Evolutionary conservation across 805 yeast genomes (phyloP).

Genomic region (Myxozyma kluyveri): DNA sequence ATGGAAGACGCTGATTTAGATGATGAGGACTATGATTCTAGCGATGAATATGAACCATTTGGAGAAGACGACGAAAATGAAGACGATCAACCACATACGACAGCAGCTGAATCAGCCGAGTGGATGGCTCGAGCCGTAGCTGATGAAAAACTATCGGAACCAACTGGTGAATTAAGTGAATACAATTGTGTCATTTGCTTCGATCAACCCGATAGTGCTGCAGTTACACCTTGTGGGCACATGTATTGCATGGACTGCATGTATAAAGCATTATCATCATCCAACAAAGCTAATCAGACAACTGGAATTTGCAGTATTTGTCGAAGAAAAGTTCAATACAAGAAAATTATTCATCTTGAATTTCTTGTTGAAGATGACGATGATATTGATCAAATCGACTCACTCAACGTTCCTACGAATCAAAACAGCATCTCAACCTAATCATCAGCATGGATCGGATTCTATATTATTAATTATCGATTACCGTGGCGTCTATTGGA

Average conservation of each 20-base stretch:
- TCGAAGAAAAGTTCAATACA: slow-evolving; percentile 35
- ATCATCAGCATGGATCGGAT: not conserved
- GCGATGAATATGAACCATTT: not conserved
- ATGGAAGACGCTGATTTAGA: slow-evolving; percentile 4
- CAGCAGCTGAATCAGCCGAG: not conserved
- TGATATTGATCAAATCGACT: slow-evolving; percentile 5
- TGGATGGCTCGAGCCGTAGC: not conserved
- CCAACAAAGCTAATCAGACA: slow-evolving; percentile 30
- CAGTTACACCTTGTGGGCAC: slow-evolving; percentile 41
- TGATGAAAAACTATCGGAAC: slow-evolving; percentile 1
- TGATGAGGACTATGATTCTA: slow-evolving; percentile 3
- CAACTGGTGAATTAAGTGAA: slow-evolving; percentile 22
- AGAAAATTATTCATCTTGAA: slow-evolving; percentile 33
- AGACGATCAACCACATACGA: slow-evolving; percentile 28
- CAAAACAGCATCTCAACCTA: not conserved
- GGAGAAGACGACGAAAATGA: not conserved
- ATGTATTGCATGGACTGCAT: slow-evolving; percentile 41
- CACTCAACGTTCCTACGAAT: not conserved
- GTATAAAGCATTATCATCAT: slow-evolving; percentile 36
- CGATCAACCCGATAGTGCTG: slow-evolving; percentile 37
- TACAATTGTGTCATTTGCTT: slow-evolving; percentile 40
- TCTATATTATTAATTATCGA: not conserved
- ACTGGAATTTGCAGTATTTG: slow-evolving; percentile 41
- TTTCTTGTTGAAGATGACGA: slow-evolving; percentile 26
- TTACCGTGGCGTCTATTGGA: not conserved